These are phyloP conservation scores for Sphaerostilbella broomeana DNA, from an alignment of 2,329 filamentous ascomycete genomes.

Conservation along the genomic window DNA sequence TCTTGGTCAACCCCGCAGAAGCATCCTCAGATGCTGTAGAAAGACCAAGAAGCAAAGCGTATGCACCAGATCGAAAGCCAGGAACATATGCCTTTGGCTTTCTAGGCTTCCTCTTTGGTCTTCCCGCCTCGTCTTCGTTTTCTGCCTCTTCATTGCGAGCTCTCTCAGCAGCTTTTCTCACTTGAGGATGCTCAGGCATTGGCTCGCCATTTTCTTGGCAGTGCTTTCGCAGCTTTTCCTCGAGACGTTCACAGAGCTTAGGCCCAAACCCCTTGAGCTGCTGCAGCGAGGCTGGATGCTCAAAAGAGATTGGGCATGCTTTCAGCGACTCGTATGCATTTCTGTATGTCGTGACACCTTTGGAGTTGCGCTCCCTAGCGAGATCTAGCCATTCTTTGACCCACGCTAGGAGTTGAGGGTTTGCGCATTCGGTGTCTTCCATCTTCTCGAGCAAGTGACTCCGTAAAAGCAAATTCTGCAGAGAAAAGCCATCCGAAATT, in stretches of 20 bases:
- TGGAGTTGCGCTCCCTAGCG: slow-evolving; percentile 62
- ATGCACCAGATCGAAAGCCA: slow-evolving; percentile 63
- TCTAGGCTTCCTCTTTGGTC: slow-evolving; percentile 49
- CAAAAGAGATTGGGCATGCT: slow-evolving; percentile 62
- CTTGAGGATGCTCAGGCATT: slow-evolving; percentile 54
- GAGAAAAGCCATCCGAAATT: background rate
- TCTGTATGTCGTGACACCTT: slow-evolving; percentile 65
- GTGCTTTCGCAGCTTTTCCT: slow-evolving; percentile 51
- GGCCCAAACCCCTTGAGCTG: slow-evolving; percentile 68
- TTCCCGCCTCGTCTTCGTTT: slow-evolving; percentile 27
- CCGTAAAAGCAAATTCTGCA: background rate
- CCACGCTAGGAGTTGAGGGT: slow-evolving; percentile 65
- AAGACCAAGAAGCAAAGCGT: slow-evolving; percentile 64
- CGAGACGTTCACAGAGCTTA: slow-evolving; percentile 63
- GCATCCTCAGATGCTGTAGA: slow-evolving; percentile 51
- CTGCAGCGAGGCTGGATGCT: slow-evolving; percentile 66
- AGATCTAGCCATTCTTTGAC: slow-evolving; percentile 71
- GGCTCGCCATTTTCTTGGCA: slow-evolving; percentile 61
- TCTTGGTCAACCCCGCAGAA: slow-evolving; percentile 54
- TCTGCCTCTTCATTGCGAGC: slow-evolving; percentile 28
- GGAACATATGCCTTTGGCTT: slow-evolving; percentile 66
- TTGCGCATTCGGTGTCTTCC: slow-evolving; percentile 46
- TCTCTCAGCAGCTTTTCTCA: slow-evolving; percentile 32
- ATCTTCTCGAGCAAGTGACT: slow-evolving; percentile 6
- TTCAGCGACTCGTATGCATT: slow-evolving; percentile 72